Conservation (phyloP, 768 basidiomycete species). For the Pleurotus cornucopiae region DNA sequence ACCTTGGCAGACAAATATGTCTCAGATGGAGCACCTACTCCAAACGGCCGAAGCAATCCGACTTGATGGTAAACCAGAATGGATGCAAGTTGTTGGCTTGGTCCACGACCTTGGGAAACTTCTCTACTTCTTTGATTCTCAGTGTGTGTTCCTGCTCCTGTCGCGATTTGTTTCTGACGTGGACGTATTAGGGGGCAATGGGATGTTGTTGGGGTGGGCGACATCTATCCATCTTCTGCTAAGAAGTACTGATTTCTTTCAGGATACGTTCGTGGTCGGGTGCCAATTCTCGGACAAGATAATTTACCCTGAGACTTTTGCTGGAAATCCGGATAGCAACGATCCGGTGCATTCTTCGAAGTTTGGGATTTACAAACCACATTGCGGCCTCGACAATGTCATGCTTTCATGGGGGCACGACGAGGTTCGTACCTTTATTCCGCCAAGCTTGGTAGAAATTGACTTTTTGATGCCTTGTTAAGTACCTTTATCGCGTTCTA, state of each 20-base stretch:
- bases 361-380: conserved; percentile 68
- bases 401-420: conserved; percentile 92
- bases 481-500: conserved; percentile 65
- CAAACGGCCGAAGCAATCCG: conserved; percentile 91
- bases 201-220: conserved; percentile 82
- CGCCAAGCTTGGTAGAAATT: neutral
- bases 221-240: neutral
- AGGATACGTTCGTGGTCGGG: conserved; percentile 62
- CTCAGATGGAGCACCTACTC: conserved; percentile 86
- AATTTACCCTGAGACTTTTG: conserved; percentile 76
- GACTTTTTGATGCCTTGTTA: neutral
- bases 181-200: conserved; percentile 57
- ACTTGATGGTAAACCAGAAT: conserved; percentile 80
- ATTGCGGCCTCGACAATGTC: conserved; percentile 81
- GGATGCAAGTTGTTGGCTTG: conserved; percentile 89
- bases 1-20: conserved; percentile 51
- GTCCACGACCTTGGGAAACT: conserved; percentile 90
- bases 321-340: conserved; percentile 58
- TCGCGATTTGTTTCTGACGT: neutral
- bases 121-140: conserved; percentile 75
- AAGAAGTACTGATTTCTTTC: conserved; percentile 11
- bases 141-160: conserved; percentile 19
- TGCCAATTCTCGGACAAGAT: conserved; percentile 82
- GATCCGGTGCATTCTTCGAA: conserved; percentile 69
- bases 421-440: conserved; percentile 22